These are phyloP conservation scores for Yarrowia alimentaria DNA, from an alignment of 805 yeast species.

Conservation along the genomic window DNA sequence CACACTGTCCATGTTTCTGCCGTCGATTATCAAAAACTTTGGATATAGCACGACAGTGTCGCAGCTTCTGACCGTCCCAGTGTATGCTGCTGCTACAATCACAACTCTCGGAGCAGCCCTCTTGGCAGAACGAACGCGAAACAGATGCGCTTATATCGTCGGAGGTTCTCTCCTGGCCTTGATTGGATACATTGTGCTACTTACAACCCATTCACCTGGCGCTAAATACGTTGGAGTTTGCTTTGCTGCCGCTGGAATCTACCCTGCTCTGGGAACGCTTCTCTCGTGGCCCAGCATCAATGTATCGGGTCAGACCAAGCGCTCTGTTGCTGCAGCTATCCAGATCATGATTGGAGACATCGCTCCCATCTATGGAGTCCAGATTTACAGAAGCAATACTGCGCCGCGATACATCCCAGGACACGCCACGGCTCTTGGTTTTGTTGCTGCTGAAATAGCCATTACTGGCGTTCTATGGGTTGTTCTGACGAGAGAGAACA, in stretches of 20 bases:
- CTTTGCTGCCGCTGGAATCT: conserved; percentile 16
- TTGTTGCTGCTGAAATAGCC: neutral
- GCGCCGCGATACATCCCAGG: conserved; percentile 16
- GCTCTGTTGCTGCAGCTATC: conserved; percentile 12
- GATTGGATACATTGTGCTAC: conserved; percentile 4
- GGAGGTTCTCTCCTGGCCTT: conserved; percentile 46
- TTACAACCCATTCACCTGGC: neutral
- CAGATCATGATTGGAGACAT: conserved; percentile 21
- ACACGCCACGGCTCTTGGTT: conserved; percentile 3
- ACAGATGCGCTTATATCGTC: conserved; percentile 37
- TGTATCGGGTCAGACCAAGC: conserved; percentile 11
- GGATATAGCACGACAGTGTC: conserved; percentile 46
- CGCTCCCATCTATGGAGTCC: conserved; percentile 20
- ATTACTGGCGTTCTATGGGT: conserved; percentile 1
- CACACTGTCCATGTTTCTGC: conserved; percentile 45
- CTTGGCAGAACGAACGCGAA: conserved; percentile 33
- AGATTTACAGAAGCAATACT: conserved; percentile 11
- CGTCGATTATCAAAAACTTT: conserved; percentile 46
- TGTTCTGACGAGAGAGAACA: neutral
- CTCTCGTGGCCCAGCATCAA: conserved; percentile 11
- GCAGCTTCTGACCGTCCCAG: conserved; percentile 48
- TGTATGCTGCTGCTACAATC: conserved; percentile 44
- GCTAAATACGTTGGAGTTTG: conserved; percentile 17
- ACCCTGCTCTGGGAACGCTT: conserved; percentile 14
- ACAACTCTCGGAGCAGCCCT: conserved; percentile 1